A percentile compares a stretch with the other conserved stretches of the same genome.
phyloP scores from a whole-genome alignment of 495 filamentous ascomycete genomes.

The Trichocladium uniseriatum region DNA sequence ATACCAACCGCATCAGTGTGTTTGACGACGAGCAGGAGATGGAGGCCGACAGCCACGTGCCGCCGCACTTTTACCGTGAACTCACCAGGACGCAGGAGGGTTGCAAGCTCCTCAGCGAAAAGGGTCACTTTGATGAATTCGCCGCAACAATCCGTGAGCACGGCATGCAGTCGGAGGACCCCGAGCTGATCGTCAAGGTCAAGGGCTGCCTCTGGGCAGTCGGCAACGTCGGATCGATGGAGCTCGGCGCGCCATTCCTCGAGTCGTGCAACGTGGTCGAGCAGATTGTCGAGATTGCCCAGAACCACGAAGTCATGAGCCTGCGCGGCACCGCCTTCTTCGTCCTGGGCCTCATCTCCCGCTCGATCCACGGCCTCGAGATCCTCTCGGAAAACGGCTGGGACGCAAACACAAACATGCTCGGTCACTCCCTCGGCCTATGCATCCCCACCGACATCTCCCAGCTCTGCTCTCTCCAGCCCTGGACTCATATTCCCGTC shows the following conservation, averaged over 20 bases:
- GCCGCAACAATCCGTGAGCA: constrained; percentile 77
- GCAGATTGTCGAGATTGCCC: constrained; percentile 77
- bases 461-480: constrained; percentile 56
- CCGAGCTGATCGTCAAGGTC: constrained; percentile 82
- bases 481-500: constrained; percentile 40
- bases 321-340: constrained; percentile 94
- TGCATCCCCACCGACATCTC: constrained; percentile 73
- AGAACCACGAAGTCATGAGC: constrained; percentile 77
- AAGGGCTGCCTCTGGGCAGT: constrained; percentile 98
- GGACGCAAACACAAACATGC: constrained; percentile 79
- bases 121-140: constrained; percentile 93
- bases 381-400: constrained; percentile 80
- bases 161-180: constrained; percentile 71
- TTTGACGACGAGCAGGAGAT: constrained; percentile 46
- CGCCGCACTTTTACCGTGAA: constrained; percentile 95
- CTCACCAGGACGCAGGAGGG: constrained; percentile 87
- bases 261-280: constrained; percentile 78
- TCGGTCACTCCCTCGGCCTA: constrained; percentile 75
- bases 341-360: constrained; percentile 83
- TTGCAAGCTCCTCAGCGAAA: constrained; percentile 78
- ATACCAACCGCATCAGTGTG: constrained; percentile 42
- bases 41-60: constrained; percentile 53
- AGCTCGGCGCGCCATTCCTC: constrained; percentile 86
- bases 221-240: constrained; percentile 97
- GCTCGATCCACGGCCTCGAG: constrained; percentile 84